Evolutionary conservation across 371 early-diverging fungal genomes (phyloP).

Genomic region (Sporodiniella umbellata): DNA sequence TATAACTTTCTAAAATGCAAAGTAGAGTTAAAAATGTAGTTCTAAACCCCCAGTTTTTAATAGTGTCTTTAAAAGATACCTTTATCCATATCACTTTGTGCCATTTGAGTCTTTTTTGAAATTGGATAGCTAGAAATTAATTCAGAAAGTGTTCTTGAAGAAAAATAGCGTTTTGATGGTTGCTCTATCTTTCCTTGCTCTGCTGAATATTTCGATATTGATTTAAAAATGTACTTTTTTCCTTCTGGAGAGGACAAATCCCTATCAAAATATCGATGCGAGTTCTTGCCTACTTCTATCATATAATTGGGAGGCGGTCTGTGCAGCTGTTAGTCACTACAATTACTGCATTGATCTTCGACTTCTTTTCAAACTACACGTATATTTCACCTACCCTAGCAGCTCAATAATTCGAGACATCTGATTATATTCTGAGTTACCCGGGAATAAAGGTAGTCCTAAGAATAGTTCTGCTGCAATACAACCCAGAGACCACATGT

Average conservation of each 20-base stretch:
- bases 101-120: conserved; percentile 60
- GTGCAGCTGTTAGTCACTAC: not conserved
- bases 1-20: conserved; percentile 62
- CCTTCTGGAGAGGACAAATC: conserved; percentile 41
- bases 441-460: conserved; percentile 94
- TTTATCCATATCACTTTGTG: conserved; percentile 72
- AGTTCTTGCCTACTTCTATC: conserved; percentile 88
- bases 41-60: not conserved
- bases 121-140: conserved; percentile 86
- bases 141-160: conserved; percentile 78
- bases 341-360: too few species aligned
- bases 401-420: conserved; percentile 88
- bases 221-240: conserved; percentile 69
- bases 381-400: conserved; percentile 57
- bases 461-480: conserved; percentile 94
- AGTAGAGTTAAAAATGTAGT: not conserved
- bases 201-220: conserved; percentile 75
- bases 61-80: conserved; percentile 27
- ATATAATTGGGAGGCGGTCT: conserved; percentile 84
- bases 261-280: conserved; percentile 78
- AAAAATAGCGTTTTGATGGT: conserved; percentile 90
- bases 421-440: conserved; percentile 95
- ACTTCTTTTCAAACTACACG: too few species aligned
- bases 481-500: conserved; percentile 99
- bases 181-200: conserved; percentile 79